Percentiles rank a stretch among this genome's conserved stretches.
Evolutionary conservation across 2,329 filamentous ascomycete genomes (phyloP).

Genomic region (Claviceps quebecensis): DNA sequence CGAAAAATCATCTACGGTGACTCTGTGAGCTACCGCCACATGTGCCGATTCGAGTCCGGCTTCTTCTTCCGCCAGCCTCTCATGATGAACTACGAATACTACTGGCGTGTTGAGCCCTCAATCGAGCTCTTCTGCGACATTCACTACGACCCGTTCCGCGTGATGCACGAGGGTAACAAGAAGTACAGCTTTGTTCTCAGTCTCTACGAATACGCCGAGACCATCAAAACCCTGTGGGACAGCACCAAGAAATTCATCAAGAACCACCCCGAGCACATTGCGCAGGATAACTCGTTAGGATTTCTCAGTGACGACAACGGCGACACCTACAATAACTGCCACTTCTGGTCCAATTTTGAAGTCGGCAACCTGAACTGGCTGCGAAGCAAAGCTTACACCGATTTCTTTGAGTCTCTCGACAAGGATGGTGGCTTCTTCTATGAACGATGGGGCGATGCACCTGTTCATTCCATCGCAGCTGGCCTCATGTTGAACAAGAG

Average conservation of each 20-base stretch:
- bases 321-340: constrained; percentile 89
- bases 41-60: constrained; percentile 97
- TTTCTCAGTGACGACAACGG: constrained; percentile 89
- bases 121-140: constrained; percentile 95
- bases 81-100: constrained; percentile 96
- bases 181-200: constrained; percentile 97
- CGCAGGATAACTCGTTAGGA: constrained; percentile 68
- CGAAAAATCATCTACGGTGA: constrained; percentile 98
- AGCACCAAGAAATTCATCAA: constrained; percentile 90
- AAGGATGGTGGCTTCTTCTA: constrained; percentile 95
- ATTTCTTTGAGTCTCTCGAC: constrained; percentile 84
- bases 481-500: constrained; percentile 78
- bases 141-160: constrained; percentile 89
- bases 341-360: constrained; percentile 99
- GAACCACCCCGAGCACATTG: constrained; percentile 78
- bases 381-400: constrained; percentile 72
- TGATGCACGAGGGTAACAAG: constrained; percentile 91
- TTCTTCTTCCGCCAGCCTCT: constrained; percentile 96
- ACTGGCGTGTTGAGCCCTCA: constrained; percentile 97
- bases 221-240: constrained; percentile 91
- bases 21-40: constrained; percentile 92
- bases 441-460: constrained; percentile 95
- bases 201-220: constrained; percentile 92
- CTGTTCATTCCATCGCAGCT: constrained; percentile 94
- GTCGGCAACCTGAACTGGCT: constrained; percentile 91